phyloP scores from a whole-genome alignment of 176 grass and related monocot genomes.

The Avena insularis region DNA sequence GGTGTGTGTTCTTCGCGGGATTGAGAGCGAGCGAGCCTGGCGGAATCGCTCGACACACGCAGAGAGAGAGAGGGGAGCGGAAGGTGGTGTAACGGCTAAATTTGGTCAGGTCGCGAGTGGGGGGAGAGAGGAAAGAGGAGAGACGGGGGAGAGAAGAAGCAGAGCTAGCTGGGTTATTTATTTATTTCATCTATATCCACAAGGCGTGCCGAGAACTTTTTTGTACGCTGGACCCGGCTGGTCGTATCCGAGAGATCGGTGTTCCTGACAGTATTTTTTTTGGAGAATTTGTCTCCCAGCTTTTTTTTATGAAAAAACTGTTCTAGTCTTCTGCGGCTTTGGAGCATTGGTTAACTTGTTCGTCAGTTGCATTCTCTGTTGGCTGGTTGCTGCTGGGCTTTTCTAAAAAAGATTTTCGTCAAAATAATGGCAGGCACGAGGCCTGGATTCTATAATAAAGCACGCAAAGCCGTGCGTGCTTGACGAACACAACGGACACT shows the following conservation, averaged over 20 bases:
- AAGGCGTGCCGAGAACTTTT: background rate
- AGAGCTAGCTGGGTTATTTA: background rate
- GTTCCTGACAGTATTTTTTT: background rate
- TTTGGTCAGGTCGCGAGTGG: conserved; percentile 29
- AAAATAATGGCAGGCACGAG: background rate
- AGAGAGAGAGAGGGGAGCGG: background rate
- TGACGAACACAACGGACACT: background rate
- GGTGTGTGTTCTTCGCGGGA: too few species aligned
- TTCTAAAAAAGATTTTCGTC: background rate
- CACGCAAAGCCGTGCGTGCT: too few species aligned
- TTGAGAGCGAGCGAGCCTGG: background rate
- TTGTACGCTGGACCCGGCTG: background rate
- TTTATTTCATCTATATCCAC: background rate
- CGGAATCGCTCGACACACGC: background rate
- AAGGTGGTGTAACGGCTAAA: conserved; percentile 68
- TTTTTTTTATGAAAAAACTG: background rate
- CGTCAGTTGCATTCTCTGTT: background rate
- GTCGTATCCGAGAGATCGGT: background rate
- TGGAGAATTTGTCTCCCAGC: background rate
- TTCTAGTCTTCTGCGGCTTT: background rate
- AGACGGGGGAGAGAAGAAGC: background rate
- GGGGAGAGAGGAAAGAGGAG: background rate
- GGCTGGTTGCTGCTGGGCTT: background rate
- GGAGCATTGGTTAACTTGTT: background rate
- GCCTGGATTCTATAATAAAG: background rate